Evolutionary conservation across 106 monocot species (phyloP), one percentile per base, ranked within the genome.

Genomic region (Dendrobium catenatum): DNA sequence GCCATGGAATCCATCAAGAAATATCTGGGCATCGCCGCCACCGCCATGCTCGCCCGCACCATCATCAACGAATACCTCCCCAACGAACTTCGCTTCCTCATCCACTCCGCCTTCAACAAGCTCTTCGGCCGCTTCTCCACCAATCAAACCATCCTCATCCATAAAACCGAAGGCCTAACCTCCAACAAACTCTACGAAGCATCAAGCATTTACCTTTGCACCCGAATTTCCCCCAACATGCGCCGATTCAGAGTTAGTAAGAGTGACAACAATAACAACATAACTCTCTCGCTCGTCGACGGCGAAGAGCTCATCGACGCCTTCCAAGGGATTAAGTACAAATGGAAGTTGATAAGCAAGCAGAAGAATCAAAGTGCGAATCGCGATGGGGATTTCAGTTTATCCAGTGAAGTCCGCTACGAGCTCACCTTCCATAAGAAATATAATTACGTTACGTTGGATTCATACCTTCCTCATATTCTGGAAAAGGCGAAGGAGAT

Each of bases 381-480:
- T 48, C 75, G 46, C 55, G 19, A 6, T 4, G 13, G 27, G 2
- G 7, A 33, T 11, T 24, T 5, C 1, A 54, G 24, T 4, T 5
- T 42, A 5, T 10, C 40, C 9, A 19, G 10, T 11, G 56, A 82
- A 22, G 24, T 68, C 47, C 27, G 33, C 17, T 66, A 27, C 29
- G 78, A 87, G 87, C 87, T 90, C 42, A 77, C 24, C 55, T 90
- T 87, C 61, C 80, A 85, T 49, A 74, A 75, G 42, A 84, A 81
- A 68, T 68, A 90, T 78, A 85, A 87, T 70, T 51, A 83, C 19
- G 43, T 33, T 2, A 82, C 74, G 1, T 19, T 87, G 5, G 20
- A 29, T 8, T 13, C 29, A 0, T 90, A 90, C 78, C 26, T 90
- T 8, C 85, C 82, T 0, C 67, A 81, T 66, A 56, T 90, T 6